Evolutionary conservation across 2,329 filamentous ascomycete genomes (phyloP), one percentile per base, ranked within the genome.

Genomic region (Juglanconis sp.): DNA sequence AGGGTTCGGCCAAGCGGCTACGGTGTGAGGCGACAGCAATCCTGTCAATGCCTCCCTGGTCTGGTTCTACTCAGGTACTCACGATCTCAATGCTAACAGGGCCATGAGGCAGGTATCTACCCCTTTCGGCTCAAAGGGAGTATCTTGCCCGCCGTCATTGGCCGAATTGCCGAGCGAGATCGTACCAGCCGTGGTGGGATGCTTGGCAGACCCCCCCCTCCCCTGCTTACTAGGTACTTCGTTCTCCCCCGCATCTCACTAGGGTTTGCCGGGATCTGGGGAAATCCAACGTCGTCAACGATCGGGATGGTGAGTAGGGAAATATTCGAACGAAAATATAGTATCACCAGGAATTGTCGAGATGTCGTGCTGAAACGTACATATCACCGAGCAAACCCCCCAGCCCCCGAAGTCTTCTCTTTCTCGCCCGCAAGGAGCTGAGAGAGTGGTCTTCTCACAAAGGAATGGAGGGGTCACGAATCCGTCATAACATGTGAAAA

Each of bases 121-220:
- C 42, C 57, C 65, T 63, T 65, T 74, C 74, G 74, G 74, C 69
- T 74, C 69, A 75, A 76, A 68, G 74, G 73, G 69, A 68, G 60
- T 61, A 66, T 67, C 60, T 49, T 56, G 64, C 52, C 60, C 59
- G 70, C 74, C 73, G 71, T 73, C 71, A 77, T 78, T 78, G 77
- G 75, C 74, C 78, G 74, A 78, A 73, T 74, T 77, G 69, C 78
- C 78, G 77, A 74, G 70, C 61, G 65, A 31, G 13, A 31, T 3
- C 9, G 42, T 32, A 30, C 53, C 17, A 48, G 53, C 42, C 53
- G 53, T 56, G 42, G 36, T 8, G 10, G 3, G 24, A 30, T 35
- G 35, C 32, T 50, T 32, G 36, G 15, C 57, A 57, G 60, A 60
- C 57, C 60, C 60, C 52, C 57, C 57, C 50, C 35, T 35, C 30